These are phyloP conservation scores for Viridothelium virens DNA, from an alignment of 495 filamentous ascomycete species.

Conservation along the genomic window DNA sequence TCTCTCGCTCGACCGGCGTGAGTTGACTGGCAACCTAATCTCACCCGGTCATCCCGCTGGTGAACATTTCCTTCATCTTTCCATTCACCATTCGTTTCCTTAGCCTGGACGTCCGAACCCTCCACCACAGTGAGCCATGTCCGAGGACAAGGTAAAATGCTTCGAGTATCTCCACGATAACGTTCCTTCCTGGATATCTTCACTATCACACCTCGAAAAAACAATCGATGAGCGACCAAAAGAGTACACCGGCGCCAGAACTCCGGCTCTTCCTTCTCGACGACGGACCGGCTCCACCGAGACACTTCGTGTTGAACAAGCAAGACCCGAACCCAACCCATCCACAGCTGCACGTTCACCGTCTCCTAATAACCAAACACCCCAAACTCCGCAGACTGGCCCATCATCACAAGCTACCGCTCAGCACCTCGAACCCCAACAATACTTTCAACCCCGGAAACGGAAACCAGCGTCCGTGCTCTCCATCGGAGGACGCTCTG, in stretches of 20 bases:
- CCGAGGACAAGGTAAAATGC: slow-evolving; percentile 6
- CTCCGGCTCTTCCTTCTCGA: slow-evolving; percentile 40
- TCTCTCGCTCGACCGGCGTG: background rate
- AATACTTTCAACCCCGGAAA: slow-evolving; percentile 34
- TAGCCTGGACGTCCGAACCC: background rate
- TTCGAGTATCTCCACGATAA: slow-evolving; percentile 39
- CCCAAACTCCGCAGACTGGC: background rate
- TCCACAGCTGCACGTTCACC: slow-evolving; percentile 6
- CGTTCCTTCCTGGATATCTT: slow-evolving; percentile 60
- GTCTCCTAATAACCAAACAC: background rate
- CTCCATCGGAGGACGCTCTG: slow-evolving; percentile 40
- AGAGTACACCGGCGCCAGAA: slow-evolving; percentile 39
- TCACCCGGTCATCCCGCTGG: background rate
- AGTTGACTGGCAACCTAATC: background rate
- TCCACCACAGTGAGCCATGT: background rate
- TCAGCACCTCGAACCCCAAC: background rate
- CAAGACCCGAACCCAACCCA: background rate
- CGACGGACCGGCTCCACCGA: slow-evolving; percentile 55
- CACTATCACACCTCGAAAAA: slow-evolving; percentile 56
- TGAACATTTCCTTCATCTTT: background rate
- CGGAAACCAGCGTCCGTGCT: slow-evolving; percentile 54
- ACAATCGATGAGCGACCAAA: slow-evolving; percentile 51
- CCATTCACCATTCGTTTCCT: background rate
- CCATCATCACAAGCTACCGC: background rate
- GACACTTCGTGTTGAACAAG: slow-evolving; percentile 39